Evolutionary conservation across 495 filamentous ascomycete species (phyloP).

Genomic region (Xylaria telfairii): DNA sequence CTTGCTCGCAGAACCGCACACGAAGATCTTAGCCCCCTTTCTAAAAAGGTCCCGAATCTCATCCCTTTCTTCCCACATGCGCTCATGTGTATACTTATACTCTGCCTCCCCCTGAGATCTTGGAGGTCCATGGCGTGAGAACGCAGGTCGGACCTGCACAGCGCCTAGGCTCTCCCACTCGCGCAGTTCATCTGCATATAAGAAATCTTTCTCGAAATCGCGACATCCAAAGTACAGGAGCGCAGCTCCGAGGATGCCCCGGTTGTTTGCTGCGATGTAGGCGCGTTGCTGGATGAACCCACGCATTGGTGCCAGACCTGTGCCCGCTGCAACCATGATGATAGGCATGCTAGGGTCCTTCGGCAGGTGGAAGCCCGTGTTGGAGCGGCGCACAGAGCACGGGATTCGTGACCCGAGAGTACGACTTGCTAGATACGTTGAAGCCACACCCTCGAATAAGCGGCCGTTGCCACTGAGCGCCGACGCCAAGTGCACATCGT

Average conservation of each 20-base stretch:
- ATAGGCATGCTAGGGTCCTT: slow-evolving; percentile 59
- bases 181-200: slow-evolving; percentile 60
- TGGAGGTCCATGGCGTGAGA: slow-evolving; percentile 29
- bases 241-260: slow-evolving; percentile 44
- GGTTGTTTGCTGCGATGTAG: slow-evolving; percentile 51
- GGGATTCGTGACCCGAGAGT: slow-evolving; percentile 45
- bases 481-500: slow-evolving; percentile 55
- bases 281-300: slow-evolving; percentile 69
- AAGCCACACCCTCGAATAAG: slow-evolving; percentile 58
- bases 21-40: slow-evolving; percentile 61
- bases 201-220: slow-evolving; percentile 56
- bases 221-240: slow-evolving; percentile 65
- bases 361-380: slow-evolving; percentile 69
- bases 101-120: slow-evolving; percentile 27
- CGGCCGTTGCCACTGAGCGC: slow-evolving; percentile 38
- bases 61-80: slow-evolving; percentile 59
- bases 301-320: slow-evolving; percentile 67
- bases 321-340: slow-evolving; percentile 62
- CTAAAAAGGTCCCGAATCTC: slow-evolving; percentile 55
- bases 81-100: slow-evolving; percentile 62
- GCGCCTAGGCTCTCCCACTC: slow-evolving; percentile 60
- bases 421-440: slow-evolving; percentile 59
- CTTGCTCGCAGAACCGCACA: slow-evolving; percentile 61
- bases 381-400: slow-evolving; percentile 61
- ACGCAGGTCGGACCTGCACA: slow-evolving; percentile 61